phyloP scores from a whole-genome alignment of 2,329 filamentous ascomycete genomes.

The Talaromyces sp. region DNA sequence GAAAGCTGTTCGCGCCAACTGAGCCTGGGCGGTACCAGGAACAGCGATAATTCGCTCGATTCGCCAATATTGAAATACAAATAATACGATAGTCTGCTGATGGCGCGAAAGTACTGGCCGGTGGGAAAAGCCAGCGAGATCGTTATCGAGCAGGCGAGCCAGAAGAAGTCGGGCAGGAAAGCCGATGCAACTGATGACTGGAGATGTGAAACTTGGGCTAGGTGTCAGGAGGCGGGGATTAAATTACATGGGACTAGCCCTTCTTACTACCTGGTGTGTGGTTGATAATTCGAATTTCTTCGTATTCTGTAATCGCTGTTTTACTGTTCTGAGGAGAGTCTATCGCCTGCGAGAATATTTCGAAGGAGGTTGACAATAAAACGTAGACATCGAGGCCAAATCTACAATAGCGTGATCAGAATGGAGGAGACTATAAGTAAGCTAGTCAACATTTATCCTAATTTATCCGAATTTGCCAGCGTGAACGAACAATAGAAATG shows the following conservation, averaged over 20 bases:
- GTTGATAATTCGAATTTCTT: not conserved
- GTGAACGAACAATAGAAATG: not conserved
- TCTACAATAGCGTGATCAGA: not conserved
- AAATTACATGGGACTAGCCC: not conserved
- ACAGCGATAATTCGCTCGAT: slow-evolving; percentile 4
- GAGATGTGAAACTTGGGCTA: not conserved
- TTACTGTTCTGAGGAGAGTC: not conserved
- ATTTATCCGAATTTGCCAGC: too few relatives aligned
- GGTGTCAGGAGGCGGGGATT: slow-evolving; percentile 3
- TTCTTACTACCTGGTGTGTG: too few relatives aligned
- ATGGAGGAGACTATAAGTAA: not conserved
- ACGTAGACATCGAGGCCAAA: not conserved
- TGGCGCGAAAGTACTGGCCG: slow-evolving; percentile 6
- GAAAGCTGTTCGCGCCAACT: slow-evolving; percentile 2
- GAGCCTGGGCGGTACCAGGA: slow-evolving; percentile 3
- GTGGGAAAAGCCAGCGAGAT: not conserved
- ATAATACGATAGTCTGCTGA: slow-evolving; percentile 3
- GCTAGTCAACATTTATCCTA: too few relatives aligned
- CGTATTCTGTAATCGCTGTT: not conserved
- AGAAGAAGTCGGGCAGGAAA: slow-evolving; percentile 1
- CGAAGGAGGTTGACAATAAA: not conserved
- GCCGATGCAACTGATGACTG: not conserved
- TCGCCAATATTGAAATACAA: not conserved
- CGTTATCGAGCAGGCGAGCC: not conserved
- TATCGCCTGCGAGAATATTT: not conserved